Base-by-base conservation (phyloP, 345 rosid species). In the Populus pruinosa region DNA sequence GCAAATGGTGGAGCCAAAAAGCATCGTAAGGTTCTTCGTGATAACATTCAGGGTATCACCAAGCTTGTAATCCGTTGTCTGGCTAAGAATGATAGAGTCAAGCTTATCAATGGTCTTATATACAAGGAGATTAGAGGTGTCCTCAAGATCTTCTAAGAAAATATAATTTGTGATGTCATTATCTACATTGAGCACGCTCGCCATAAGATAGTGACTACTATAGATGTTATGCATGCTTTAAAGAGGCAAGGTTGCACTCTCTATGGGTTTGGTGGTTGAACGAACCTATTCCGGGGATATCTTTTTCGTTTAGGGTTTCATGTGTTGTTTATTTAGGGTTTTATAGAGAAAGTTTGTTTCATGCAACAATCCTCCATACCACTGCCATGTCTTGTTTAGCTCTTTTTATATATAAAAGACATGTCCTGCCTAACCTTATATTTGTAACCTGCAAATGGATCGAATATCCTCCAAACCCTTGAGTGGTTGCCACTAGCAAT, bases 401-500 rank as follows among this genome's bases (percentile, higher is more conserved):
- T 4, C 33, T 31, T 0, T 39, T 6, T 6, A 36, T 36, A 36
- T 36, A 36, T 36, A 36, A 5, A 36, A 5, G 6, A 5, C 0
- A 92, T 94, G 97, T 92, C 97, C 41, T 96, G 98, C 72, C 82
- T 94, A 69, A 97, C 98, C 25, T 87, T 96, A 50, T 89, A 97
- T 80, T 93, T 96, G 39, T 97, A 94, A 81, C 99, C 97, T 17
- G 83, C 90, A 38, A 91, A 91, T 65, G 97, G 97, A 71, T 88
- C 94, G 82, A 97, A 94, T 81, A 87, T 96, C 84, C 89, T 96
- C 76, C 98, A 94, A 78, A 94, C 98, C 81, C 88, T 93, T 25
- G 96, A 96, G 61, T 96, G 96, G 97, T 96, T 92, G 79, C 98
- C 97, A 1, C 99, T 98, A 0, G 87, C 97, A 92, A 67, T 96